phyloP scores from a whole-genome alignment of 495 filamentous ascomycete species.

The Neurospora sp. region DNA sequence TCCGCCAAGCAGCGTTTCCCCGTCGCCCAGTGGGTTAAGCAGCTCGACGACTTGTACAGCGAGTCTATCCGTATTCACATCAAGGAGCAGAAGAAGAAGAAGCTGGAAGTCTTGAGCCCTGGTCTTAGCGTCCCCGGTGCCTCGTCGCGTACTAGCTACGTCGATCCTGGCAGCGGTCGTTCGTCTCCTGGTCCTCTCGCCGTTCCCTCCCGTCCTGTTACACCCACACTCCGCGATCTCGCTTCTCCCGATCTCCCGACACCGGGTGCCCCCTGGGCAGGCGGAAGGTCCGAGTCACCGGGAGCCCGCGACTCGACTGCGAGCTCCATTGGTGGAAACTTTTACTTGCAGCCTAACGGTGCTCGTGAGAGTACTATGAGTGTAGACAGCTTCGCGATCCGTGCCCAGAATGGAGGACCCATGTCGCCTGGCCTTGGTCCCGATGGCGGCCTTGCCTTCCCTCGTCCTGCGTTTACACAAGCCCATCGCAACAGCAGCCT shows the following conservation, averaged over 20 bases:
- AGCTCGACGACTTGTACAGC: conserved; percentile 51
- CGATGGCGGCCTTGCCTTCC: conserved; percentile 16
- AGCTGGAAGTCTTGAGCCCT: conserved; percentile 16
- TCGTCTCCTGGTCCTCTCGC: conserved; percentile 3
- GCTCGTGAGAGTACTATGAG: conserved; percentile 24
- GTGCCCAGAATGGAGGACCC: conserved; percentile 30
- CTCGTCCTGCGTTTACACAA: conserved; percentile 17
- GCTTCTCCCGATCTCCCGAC: conserved; percentile 16
- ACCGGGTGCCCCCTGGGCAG: conserved; percentile 12
- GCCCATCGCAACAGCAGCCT: conserved; percentile 24
- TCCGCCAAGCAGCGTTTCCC: conserved; percentile 73
- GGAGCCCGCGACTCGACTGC: conserved; percentile 12
- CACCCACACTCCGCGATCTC: conserved; percentile 4
- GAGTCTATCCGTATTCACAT: conserved; percentile 33
- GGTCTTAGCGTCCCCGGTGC: conserved; percentile 10
- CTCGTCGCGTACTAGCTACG: conserved; percentile 15
- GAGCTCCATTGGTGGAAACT: conserved; percentile 6
- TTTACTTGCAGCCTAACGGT: conserved; percentile 15
- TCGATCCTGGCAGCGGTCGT: conserved; percentile 8
- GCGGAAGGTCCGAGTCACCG: conserved; percentile 13
- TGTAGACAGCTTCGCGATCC: conserved; percentile 30
- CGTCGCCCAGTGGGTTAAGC: conserved; percentile 57
- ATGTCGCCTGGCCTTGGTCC: conserved; percentile 20
- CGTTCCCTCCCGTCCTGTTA: conserved; percentile 4
- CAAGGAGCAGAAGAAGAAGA: conserved; percentile 27